Base-by-base conservation (phyloP, 2,329 filamentous ascomycete species). In the Metarhizium album region DNA sequence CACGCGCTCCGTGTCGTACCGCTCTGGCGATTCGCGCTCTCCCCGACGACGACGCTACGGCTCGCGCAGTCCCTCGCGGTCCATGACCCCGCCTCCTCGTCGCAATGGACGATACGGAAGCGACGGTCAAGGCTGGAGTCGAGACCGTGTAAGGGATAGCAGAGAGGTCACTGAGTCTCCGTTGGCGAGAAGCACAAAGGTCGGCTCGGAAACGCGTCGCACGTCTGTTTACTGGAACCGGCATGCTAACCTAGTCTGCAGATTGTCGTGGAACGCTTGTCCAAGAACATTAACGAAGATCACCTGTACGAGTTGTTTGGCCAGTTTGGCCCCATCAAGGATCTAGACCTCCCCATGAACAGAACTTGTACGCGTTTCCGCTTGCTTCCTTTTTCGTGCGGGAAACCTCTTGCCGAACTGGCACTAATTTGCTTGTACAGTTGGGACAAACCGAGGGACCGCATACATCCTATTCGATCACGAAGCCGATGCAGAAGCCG, bases 211-310 rank as follows among this genome's bases (percentile, higher is more conserved):
- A 43, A 11, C 18, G 20, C 8, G 8, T 4, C 8, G 27, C 20
- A n/a, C 16, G 18, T 31, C 14, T 4, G 29, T 3, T 2, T 6
- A 13, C 1, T 35, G 33, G n/a, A 23, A 14, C 9, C 6, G 18
- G 6, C 22, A 35, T 14, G 24, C 20, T 50, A n/a, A 51, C 22
- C 14, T 4, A 2, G 5, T 13, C 7, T 31, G 2, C 60, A 96
- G 87, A 90, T 98, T 64, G 89, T 98, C 18, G 86, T 98, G 45
- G 93, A 98, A 68, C 90, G 94, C 55, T 76, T 98, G 62, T 95
- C 91, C 3, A 95, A 94, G 67, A 97, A 95, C 62, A 85, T 98
- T 59, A 94, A 87, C 52, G 87, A 91, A 65, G 79, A 80, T 18
- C 93, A 98, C 62, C 73, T 98, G 6, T 79, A 82, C 58, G 93